phyloP scores from a whole-genome alignment of 805 yeast species.

The Henningerozyma blattae region DNA sequence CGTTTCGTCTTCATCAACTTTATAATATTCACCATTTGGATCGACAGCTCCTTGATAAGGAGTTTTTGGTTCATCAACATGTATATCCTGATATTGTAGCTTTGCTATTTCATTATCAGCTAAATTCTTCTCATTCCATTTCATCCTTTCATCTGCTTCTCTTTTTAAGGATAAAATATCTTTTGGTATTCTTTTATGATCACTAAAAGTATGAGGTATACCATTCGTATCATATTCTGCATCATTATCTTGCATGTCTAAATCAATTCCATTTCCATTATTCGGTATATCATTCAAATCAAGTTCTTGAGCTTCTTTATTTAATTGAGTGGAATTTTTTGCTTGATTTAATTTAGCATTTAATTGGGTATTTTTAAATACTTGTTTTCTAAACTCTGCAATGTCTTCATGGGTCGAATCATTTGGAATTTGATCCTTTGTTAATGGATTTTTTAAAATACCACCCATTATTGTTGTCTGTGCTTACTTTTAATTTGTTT shows the following conservation, averaged over 20 bases:
- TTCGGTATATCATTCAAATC: too few species aligned
- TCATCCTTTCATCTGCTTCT: conserved; percentile 36
- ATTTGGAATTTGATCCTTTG: conserved; percentile 12
- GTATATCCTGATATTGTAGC: conserved; percentile 39
- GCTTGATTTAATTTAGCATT: conserved; percentile 46
- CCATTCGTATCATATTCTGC: conserved; percentile 11
- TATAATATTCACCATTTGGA: conserved; percentile 70
- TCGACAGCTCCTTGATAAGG: conserved; percentile 87
- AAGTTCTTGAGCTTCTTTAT: too few species aligned
- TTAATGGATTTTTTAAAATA: conserved; percentile 39
- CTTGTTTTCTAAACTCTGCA: conserved; percentile 47
- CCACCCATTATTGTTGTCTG: conserved; percentile 37
- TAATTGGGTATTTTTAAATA: conserved; percentile 63
- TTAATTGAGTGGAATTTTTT: too few species aligned
- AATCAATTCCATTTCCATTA: neutral
- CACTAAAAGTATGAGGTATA: neutral
- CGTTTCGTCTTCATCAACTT: conserved; percentile 47
- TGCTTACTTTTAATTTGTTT: too few species aligned
- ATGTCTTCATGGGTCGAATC: conserved; percentile 22
- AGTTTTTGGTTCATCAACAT: conserved; percentile 87
- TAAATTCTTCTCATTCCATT: conserved; percentile 80
- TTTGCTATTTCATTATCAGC: conserved; percentile 52
- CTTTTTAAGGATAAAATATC: conserved; percentile 21
- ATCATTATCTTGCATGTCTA: conserved; percentile 1
- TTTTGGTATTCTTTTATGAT: conserved; percentile 15